A percentile compares a stretch with the other conserved stretches of the same genome.
phyloP scores from a whole-genome alignment of 192 early-diverging fungal species.

The Geosiphon pyriformis region DNA sequence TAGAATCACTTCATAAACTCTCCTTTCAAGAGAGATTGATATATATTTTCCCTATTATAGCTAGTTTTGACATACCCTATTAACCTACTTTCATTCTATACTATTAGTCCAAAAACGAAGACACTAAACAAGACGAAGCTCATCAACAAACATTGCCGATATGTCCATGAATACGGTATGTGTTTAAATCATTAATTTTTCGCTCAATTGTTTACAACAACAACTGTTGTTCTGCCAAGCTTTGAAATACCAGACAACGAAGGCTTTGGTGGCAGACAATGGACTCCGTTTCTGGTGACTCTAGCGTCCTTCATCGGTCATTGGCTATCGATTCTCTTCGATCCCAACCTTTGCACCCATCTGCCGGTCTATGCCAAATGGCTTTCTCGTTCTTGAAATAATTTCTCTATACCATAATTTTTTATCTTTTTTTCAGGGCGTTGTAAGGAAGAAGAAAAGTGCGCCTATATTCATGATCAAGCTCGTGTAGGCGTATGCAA shows the following conservation, averaged over 20 bases:
- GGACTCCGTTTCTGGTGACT: not conserved
- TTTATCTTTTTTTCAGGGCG: not conserved
- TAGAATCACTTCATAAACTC: not conserved
- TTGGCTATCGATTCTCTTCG: not conserved
- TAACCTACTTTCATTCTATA: not conserved
- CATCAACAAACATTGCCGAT: not conserved
- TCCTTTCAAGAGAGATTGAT: not conserved
- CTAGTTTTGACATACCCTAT: not conserved
- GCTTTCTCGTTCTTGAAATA: not conserved
- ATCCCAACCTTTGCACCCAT: not conserved
- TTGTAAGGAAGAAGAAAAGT: conserved; percentile 13
- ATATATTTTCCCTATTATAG: too few species aligned
- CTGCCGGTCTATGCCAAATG: not conserved
- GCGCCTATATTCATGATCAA: conserved; percentile 7
- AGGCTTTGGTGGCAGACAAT: not conserved
- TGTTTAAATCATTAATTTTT: not conserved
- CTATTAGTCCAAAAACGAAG: not conserved
- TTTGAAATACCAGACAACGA: too few species aligned
- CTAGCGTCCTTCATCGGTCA: not conserved
- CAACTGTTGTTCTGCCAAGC: not conserved
- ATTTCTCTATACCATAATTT: not conserved
- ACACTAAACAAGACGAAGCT: not conserved
- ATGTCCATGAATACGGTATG: not conserved
- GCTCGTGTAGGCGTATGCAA: not conserved
- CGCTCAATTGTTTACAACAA: not conserved